These are phyloP conservation scores for Terfezia claveryi DNA, from an alignment of 495 filamentous ascomycete genomes.

Conservation along the genomic window DNA sequence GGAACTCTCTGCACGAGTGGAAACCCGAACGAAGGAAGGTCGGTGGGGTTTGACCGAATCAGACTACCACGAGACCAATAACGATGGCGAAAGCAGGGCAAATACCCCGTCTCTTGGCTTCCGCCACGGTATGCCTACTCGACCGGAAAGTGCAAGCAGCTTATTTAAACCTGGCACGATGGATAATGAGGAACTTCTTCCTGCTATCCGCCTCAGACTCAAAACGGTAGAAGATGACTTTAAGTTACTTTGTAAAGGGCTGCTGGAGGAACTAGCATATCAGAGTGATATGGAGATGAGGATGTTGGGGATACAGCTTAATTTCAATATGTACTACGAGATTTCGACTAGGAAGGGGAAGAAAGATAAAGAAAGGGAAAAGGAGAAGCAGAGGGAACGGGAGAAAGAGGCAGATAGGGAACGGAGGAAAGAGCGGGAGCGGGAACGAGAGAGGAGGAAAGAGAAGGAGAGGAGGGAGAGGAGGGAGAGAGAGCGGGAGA, in stretches of 20 bases:
- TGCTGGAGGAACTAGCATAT: constrained; percentile 75
- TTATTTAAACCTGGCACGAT: constrained; percentile 5
- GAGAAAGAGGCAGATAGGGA: not conserved
- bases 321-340: constrained; percentile 87
- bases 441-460: not conserved
- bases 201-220: constrained; percentile 49
- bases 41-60: constrained; percentile 42
- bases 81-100: constrained; percentile 8
- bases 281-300: constrained; percentile 77
- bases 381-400: not conserved
- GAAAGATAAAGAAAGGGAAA: not conserved
- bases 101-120: constrained; percentile 8
- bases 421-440: not conserved
- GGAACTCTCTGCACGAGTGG: constrained; percentile 53
- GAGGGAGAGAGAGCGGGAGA: not conserved
- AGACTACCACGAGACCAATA: constrained; percentile 22
- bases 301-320: constrained; percentile 90
- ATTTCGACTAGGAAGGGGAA: not conserved
- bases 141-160: constrained; percentile 2
- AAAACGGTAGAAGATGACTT: constrained; percentile 50
- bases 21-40: constrained; percentile 37
- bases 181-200: constrained; percentile 45
- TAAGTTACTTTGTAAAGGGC: constrained; percentile 45
- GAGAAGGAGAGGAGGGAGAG: not conserved
- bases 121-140: not conserved